A percentile compares a stretch with the other conserved stretches of the same genome.
Conservation (phyloP, 2,329 filamentous ascomycete genomes). For the Trichoderma sp. region DNA sequence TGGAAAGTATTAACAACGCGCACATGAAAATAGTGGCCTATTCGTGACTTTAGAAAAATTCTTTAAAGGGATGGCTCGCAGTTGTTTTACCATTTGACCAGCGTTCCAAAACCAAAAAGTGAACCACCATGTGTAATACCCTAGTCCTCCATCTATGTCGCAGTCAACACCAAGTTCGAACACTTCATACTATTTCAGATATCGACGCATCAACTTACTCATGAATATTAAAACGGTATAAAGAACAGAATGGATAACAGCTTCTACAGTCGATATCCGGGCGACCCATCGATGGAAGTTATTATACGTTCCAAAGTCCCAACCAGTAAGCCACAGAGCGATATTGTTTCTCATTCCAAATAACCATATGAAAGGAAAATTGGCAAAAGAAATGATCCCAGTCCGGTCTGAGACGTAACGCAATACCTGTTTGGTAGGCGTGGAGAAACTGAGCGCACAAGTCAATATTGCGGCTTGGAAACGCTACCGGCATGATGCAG, state of each 20-base stretch:
- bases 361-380: conserved; percentile 65
- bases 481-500: background rate
- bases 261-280: conserved; percentile 61
- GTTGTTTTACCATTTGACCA: conserved; percentile 46
- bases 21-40: conserved; percentile 51
- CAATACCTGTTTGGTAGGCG: conserved; percentile 39
- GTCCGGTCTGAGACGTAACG: conserved; percentile 65
- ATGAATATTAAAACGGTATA: conserved; percentile 53
- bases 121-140: conserved; percentile 42
- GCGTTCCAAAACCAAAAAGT: conserved; percentile 52
- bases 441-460: conserved; percentile 40
- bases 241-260: conserved; percentile 62
- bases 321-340: conserved; percentile 67
- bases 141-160: conserved; percentile 42
- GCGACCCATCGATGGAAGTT: conserved; percentile 69
- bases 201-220: conserved; percentile 31
- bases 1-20: conserved; percentile 48
- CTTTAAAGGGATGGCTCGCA: rapidly evolving
- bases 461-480: background rate
- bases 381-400: conserved; percentile 64
- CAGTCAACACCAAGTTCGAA: background rate
- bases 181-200: too few relatives aligned
- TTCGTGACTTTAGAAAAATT: background rate
- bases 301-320: conserved; percentile 68
- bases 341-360: conserved; percentile 69